Percentiles rank a stretch among this genome's conserved stretches.
These are phyloP conservation scores for Candolleomyces efflorescens DNA, from an alignment of 768 basidiomycete species.

Conservation along the genomic window DNA sequence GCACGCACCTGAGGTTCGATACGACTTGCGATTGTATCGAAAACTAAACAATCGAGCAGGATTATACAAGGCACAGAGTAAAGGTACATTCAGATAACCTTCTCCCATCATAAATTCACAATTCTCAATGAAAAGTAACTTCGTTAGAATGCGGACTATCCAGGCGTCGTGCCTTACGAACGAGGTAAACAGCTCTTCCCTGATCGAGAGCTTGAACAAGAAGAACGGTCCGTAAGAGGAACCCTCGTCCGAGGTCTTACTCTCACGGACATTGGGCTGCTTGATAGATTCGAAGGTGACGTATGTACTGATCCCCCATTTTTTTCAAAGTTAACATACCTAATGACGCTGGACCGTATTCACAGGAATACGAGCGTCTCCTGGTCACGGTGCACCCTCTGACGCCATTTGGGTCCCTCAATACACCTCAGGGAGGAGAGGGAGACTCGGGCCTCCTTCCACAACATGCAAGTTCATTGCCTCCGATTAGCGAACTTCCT, in stretches of 20 bases:
- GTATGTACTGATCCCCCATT: constrained; percentile 36
- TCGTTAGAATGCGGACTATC: constrained; percentile 68
- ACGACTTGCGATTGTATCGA: too few relatives aligned
- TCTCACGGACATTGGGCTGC: constrained; percentile 50
- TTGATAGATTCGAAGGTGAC: constrained; percentile 82
- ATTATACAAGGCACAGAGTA: constrained; percentile 79
- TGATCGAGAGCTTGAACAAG: constrained; percentile 42
- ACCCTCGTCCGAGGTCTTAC: constrained; percentile 74
- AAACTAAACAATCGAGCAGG: constrained; percentile 32
- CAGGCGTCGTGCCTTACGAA: constrained; percentile 67
- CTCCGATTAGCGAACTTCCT: constrained; percentile 26
- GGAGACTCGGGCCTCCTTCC: constrained; percentile 27
- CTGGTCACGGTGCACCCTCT: constrained; percentile 56
- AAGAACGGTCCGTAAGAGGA: constrained; percentile 74
- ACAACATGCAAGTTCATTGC: constrained; percentile 37
- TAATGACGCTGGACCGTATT: neutral
- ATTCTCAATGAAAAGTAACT: neutral
- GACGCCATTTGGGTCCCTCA: constrained; percentile 32
- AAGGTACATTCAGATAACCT: constrained; percentile 34
- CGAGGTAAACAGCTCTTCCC: constrained; percentile 42
- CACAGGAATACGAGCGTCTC: constrained; percentile 68
- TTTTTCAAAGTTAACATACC: too few relatives aligned
- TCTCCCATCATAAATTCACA: neutral
- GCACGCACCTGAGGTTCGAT: too few relatives aligned
- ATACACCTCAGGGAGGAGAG: constrained; percentile 26